Evolutionary conservation across 208 protist species (phyloP).

Genomic region (Trypanosoma rangeli): DNA sequence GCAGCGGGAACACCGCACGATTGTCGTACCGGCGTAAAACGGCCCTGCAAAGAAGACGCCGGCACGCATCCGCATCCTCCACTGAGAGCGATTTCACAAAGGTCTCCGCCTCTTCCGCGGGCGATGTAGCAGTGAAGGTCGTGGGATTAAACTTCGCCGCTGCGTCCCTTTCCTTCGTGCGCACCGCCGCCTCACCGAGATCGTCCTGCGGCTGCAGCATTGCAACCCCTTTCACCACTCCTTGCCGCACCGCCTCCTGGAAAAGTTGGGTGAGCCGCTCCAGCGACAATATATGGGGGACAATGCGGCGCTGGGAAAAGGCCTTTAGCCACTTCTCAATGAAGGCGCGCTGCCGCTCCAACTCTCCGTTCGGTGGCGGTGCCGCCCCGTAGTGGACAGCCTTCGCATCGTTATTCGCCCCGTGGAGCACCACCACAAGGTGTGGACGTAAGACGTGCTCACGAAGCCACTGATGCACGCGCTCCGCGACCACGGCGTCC

Average conservation of each 20-base stretch:
- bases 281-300: slow-evolving; percentile 54
- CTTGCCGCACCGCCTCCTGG: slow-evolving; percentile 17
- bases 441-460: slow-evolving; percentile 40
- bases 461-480: slow-evolving; percentile 50
- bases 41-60: slow-evolving; percentile 13
- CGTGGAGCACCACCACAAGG: slow-evolving; percentile 66
- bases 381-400: neutral
- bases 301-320: slow-evolving; percentile 58
- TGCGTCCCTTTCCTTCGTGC: neutral
- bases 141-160: neutral
- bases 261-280: slow-evolving; percentile 35
- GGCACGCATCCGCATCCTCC: slow-evolving; percentile 10
- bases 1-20: slow-evolving; percentile 32
- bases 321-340: slow-evolving; percentile 53
- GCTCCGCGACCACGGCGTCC: slow-evolving; percentile 42
- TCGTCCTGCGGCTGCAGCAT: neutral
- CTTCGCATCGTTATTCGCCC: slow-evolving; percentile 26
- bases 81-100: neutral
- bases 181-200: neutral
- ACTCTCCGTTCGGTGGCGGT: neutral
- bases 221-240: slow-evolving; percentile 14
- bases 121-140: neutral
- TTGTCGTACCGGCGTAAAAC: slow-evolving; percentile 11
- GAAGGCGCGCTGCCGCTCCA: neutral
- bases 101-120: neutral